Conservation (phyloP, 768 basidiomycete species). For the Hortiboletus flavorubellus region DNA sequence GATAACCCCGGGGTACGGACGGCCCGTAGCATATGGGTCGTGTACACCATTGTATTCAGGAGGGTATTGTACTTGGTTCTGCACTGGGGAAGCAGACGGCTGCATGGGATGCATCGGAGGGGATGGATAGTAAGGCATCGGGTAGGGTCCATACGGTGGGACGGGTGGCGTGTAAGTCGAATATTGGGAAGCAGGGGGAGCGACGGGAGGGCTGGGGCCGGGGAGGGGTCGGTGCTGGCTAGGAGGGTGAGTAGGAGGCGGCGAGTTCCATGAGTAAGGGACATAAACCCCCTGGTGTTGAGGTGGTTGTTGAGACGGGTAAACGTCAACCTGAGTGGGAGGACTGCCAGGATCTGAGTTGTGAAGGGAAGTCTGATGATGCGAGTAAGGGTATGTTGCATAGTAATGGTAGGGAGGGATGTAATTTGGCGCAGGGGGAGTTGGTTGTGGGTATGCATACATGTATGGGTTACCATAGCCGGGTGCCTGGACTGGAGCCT, state of each 20-base stretch:
- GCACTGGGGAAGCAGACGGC: conserved; percentile 24
- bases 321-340: conserved; percentile 31
- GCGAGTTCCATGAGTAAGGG: conserved; percentile 35
- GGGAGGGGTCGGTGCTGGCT: conserved; percentile 38
- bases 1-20: conserved; percentile 29
- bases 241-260: conserved; percentile 36
- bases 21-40: conserved; percentile 21
- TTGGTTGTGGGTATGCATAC: conserved; percentile 42
- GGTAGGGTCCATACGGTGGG: conserved; percentile 35
- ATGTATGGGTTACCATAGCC: conserved; percentile 34
- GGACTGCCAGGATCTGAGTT: conserved; percentile 35
- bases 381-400: conserved; percentile 50
- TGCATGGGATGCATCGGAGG: conserved; percentile 28
- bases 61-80: conserved; percentile 26
- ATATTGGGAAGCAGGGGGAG: conserved; percentile 32
- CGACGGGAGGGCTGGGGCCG: conserved; percentile 28
- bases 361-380: conserved; percentile 40
- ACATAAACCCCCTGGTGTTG: conserved; percentile 31
- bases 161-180: conserved; percentile 30
- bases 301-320: conserved; percentile 31
- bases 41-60: conserved; percentile 29
- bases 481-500: conserved; percentile 28
- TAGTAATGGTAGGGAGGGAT: conserved; percentile 41
- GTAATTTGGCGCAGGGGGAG: conserved; percentile 37
- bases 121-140: conserved; percentile 33